These are phyloP conservation scores for Nidularia sp. DNA, from an alignment of 768 basidiomycete species.

Conservation along the genomic window DNA sequence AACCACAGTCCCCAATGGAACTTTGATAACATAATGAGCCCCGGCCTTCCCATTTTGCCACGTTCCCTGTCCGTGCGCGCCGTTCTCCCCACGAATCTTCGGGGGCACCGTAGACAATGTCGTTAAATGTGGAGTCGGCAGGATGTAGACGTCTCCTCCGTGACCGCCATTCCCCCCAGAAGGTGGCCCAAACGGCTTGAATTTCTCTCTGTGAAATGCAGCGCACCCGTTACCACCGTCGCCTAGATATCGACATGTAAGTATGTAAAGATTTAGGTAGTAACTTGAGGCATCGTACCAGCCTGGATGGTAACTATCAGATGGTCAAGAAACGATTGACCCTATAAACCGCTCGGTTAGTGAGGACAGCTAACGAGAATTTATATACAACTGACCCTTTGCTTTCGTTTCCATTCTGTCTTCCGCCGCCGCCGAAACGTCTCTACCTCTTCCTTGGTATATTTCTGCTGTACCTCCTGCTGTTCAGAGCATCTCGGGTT, in stretches of 20 bases:
- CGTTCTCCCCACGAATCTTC: constrained; percentile 63
- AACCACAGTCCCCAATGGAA: constrained; percentile 90
- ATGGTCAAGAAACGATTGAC: constrained; percentile 79
- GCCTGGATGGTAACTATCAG: constrained; percentile 73
- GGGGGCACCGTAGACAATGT: constrained; percentile 71
- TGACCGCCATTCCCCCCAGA: constrained; percentile 92
- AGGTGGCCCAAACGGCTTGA: constrained; percentile 77
- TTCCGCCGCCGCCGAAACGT: constrained; percentile 44
- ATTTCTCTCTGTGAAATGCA: constrained; percentile 91
- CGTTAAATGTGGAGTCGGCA: constrained; percentile 73
- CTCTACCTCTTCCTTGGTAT: constrained; percentile 23
- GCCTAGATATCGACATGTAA: constrained; percentile 36
- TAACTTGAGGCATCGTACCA: constrained; percentile 37
- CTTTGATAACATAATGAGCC: constrained; percentile 67
- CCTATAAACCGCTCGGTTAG: constrained; percentile 34
- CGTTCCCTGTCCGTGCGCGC: constrained; percentile 74
- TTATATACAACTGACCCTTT: constrained; percentile 42
- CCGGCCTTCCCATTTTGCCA: constrained; percentile 84
- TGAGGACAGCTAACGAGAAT: neutral
- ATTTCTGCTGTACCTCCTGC: neutral
- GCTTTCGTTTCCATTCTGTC: constrained; percentile 75
- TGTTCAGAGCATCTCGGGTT: neutral
- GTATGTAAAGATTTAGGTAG: too few species aligned
- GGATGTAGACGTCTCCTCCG: constrained; percentile 84
- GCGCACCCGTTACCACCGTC: constrained; percentile 89